Percentiles rank a stretch among this genome's conserved stretches.
Evolutionary conservation across 2,329 filamentous ascomycete genomes (phyloP).

Genomic region (Curvularia hawaiiensis): DNA sequence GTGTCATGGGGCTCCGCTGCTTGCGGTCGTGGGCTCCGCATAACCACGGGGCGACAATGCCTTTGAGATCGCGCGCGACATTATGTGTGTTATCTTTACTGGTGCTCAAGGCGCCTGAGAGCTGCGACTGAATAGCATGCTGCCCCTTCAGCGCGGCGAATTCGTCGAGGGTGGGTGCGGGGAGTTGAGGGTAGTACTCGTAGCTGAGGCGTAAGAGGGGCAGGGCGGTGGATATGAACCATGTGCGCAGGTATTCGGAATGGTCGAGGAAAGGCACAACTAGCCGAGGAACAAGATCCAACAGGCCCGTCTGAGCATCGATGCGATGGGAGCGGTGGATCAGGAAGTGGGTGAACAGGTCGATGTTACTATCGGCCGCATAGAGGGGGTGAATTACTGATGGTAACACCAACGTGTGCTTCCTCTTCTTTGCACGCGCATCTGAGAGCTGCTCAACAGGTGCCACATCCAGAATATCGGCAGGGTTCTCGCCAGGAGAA

Average conservation of each 20-base stretch:
- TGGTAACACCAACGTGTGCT: conserved; percentile 66
- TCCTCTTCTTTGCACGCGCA: conserved; percentile 67
- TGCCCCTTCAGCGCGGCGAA: conserved; percentile 67
- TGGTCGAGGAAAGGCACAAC: conserved; percentile 70
- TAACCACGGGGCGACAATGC: conserved; percentile 75
- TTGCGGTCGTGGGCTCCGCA: conserved; percentile 68
- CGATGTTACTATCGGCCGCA: conserved; percentile 56
- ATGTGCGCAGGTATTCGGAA: conserved; percentile 65
- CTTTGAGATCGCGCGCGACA: conserved; percentile 68
- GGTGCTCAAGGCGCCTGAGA: conserved; percentile 47
- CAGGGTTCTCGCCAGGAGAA: conserved; percentile 45
- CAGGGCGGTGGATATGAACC: conserved; percentile 71
- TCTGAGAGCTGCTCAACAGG: conserved; percentile 64
- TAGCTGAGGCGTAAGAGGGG: conserved; percentile 71
- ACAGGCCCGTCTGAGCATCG: conserved; percentile 73
- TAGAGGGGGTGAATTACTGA: conserved; percentile 60
- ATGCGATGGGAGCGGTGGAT: conserved; percentile 71
- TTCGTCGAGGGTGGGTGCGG: conserved; percentile 62
- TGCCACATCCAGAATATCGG: conserved; percentile 57
- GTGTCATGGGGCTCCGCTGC: conserved; percentile 50
- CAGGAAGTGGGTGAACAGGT: conserved; percentile 67
- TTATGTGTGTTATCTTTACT: conserved; percentile 31
- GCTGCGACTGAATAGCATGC: conserved; percentile 64
- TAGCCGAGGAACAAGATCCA: conserved; percentile 70
- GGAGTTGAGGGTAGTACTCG: conserved; percentile 67